Percentiles rank a stretch among this genome's conserved stretches.
Evolutionary conservation across 2,329 filamentous ascomycete species (phyloP).

Genomic region (Monilinia aucupariae): DNA sequence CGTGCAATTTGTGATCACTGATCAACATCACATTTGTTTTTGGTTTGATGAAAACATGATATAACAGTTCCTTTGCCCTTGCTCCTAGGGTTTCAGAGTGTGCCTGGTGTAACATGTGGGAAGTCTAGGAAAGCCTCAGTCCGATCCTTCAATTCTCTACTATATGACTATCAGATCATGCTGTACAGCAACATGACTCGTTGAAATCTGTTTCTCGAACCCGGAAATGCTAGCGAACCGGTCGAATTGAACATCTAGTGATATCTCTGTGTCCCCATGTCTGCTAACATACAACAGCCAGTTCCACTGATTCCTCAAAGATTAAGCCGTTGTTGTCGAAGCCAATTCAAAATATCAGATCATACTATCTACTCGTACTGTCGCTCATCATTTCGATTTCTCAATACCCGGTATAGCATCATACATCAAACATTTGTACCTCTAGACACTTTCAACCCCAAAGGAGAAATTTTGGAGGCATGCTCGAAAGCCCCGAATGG

Average conservation of each 20-base stretch:
- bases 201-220: background rate
- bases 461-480: background rate
- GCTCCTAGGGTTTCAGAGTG: background rate
- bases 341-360: background rate
- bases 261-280: background rate
- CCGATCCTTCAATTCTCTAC: no score
- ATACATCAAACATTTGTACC: no score
- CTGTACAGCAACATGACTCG: no score
- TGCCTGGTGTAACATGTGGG: no score
- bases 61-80: background rate
- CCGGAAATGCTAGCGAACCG: background rate
- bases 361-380: background rate
- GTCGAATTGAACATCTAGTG: background rate
- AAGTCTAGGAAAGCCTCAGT: no score
- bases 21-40: background rate
- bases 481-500: background rate
- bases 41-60: background rate
- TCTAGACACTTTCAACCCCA: background rate
- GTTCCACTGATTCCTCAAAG: no score
- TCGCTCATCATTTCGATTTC: background rate
- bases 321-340: background rate
- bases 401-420: background rate
- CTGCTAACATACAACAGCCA: background rate
- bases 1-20: background rate
- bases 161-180: no score